Conservation (phyloP, 371 early-diverging fungal species). For the Mucor circinelloides region DNA sequence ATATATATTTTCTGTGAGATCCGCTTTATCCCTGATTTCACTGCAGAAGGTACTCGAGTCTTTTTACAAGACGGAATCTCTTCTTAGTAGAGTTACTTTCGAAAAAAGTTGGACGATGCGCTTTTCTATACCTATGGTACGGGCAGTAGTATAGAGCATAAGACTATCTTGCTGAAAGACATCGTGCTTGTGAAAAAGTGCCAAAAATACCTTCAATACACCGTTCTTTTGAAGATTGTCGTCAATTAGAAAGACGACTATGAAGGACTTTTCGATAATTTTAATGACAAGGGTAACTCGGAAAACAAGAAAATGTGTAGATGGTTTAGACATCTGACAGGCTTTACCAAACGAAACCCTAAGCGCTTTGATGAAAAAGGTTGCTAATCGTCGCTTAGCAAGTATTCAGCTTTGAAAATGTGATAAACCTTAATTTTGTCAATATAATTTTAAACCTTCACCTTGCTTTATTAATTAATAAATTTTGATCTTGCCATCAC, state of each 20-base stretch:
- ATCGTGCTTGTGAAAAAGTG: too few species aligned
- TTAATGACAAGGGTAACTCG: not conserved
- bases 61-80: too few species aligned
- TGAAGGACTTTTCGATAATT: not conserved
- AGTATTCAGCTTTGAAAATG: too few species aligned
- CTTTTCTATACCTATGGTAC: too few species aligned
- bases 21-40: too few species aligned
- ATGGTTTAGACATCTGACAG: not conserved
- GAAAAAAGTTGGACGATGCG: too few species aligned
- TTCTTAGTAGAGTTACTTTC: too few species aligned
- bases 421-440: not conserved
- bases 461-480: conserved; percentile 22
- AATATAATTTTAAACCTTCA: not conserved
- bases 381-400: not conserved
- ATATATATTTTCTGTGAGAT: too few species aligned
- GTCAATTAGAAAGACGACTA: not conserved
- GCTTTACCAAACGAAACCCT: not conserved
- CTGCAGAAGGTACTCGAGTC: too few species aligned
- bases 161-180: too few species aligned
- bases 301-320: not conserved
- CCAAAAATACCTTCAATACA: not conserved
- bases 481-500: conserved; percentile 40
- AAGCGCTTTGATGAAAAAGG: not conserved
- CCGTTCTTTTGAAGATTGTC: not conserved
- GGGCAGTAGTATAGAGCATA: too few species aligned